These are phyloP conservation scores for Boletellus ananas DNA, from an alignment of 768 basidiomycete species.

Conservation along the genomic window DNA sequence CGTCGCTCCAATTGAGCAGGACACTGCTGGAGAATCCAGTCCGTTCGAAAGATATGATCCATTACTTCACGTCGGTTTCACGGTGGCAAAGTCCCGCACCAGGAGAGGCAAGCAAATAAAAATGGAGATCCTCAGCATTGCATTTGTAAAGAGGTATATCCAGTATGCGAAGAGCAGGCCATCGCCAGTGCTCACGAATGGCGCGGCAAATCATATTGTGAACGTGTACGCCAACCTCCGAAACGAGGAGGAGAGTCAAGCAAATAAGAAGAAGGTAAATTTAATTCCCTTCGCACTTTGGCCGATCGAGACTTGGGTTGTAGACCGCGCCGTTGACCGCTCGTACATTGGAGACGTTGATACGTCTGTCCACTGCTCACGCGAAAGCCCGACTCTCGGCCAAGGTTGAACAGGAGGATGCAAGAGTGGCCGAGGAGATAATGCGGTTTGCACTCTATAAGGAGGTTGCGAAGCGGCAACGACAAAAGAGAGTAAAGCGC, in stretches of 20 bases:
- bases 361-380: conserved; percentile 96
- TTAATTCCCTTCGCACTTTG: neutral
- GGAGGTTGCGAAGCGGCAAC: conserved; percentile 81
- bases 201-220: conserved; percentile 92
- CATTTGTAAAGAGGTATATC: conserved; percentile 97
- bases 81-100: conserved; percentile 44
- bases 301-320: conserved; percentile 11
- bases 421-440: conserved; percentile 88
- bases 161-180: conserved; percentile 93
- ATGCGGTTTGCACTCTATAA: conserved; percentile 97
- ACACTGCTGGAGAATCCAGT: conserved; percentile 42
- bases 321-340: conserved; percentile 97
- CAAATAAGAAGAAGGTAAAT: conserved; percentile 78
- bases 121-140: conserved; percentile 84
- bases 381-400: conserved; percentile 90
- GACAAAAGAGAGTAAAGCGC: conserved; percentile 72
- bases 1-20: conserved; percentile 36
- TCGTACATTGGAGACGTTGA: conserved; percentile 96
- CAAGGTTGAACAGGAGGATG: conserved; percentile 82
- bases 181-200: conserved; percentile 83
- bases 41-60: conserved; percentile 98
- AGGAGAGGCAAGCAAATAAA: conserved; percentile 57
- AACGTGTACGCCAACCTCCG: conserved; percentile 87
- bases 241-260: conserved; percentile 82
- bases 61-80: conserved; percentile 82